These are phyloP conservation scores for Colletotrichum coccodes DNA, from an alignment of 2,329 filamentous ascomycete genomes.

Conservation along the genomic window DNA sequence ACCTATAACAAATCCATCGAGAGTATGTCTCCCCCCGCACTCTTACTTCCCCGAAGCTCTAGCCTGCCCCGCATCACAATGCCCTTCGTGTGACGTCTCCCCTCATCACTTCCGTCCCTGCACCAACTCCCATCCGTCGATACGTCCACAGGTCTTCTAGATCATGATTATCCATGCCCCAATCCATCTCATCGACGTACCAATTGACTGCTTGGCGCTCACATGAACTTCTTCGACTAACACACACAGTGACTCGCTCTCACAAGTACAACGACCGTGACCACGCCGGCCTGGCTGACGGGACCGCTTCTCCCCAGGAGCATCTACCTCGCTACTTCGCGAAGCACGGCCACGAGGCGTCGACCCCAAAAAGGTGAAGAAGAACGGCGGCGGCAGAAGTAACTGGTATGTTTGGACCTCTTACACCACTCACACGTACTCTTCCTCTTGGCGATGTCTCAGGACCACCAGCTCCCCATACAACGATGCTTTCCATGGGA, in stretches of 20 bases:
- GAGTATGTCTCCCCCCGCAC: slow-evolving; percentile 31
- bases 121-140: background rate
- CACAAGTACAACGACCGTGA: slow-evolving; percentile 96
- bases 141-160: background rate
- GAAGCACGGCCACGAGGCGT: slow-evolving; percentile 82
- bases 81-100: slow-evolving; percentile 18
- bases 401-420: slow-evolving; percentile 78
- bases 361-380: slow-evolving; percentile 95
- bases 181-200: background rate
- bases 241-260: slow-evolving; percentile 86
- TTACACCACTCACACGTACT: slow-evolving; percentile 29
- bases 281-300: slow-evolving; percentile 82
- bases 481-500: background rate
- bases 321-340: slow-evolving; percentile 92
- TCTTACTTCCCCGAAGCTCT: background rate
- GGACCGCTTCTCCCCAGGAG: slow-evolving; percentile 74
- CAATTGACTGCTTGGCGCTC: background rate
- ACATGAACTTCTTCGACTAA: slow-evolving; percentile 19
- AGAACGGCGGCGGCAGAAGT: slow-evolving; percentile 90
- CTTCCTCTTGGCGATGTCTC: background rate
- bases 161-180: background rate
- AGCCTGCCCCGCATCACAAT: slow-evolving; percentile 19
- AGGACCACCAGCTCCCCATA: background rate
- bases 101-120: background rate
- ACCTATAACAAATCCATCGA: slow-evolving; percentile 12